A percentile compares a stretch with the other conserved stretches of the same genome.
Evolutionary conservation across 1,284 basidiomycete species (phyloP).

Genomic region (Ceratobasidium sp.): DNA sequence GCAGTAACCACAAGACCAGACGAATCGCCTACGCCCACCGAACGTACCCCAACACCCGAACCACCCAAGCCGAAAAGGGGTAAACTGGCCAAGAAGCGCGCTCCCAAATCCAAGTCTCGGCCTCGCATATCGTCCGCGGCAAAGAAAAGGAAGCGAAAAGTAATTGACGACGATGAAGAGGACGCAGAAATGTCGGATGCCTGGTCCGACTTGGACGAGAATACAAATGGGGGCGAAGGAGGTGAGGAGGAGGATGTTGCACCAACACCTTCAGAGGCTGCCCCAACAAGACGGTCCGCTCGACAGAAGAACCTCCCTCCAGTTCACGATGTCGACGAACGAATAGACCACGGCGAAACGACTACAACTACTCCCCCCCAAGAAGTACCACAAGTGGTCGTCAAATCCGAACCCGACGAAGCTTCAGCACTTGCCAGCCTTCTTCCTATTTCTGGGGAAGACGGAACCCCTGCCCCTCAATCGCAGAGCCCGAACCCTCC

Average conservation of each 20-base stretch:
- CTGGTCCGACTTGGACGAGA: slow-evolving; percentile 30
- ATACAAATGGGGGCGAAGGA: not conserved
- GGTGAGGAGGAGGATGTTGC: not conserved
- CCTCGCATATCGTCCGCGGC: slow-evolving; percentile 25
- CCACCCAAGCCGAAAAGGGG: slow-evolving; percentile 17
- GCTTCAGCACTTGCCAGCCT: slow-evolving; percentile 29
- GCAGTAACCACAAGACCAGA: slow-evolving; percentile 6
- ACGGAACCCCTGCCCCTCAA: slow-evolving; percentile 27
- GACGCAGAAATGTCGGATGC: slow-evolving; percentile 39
- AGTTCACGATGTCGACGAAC: slow-evolving; percentile 16
- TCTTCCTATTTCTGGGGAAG: slow-evolving; percentile 41
- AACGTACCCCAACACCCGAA: slow-evolving; percentile 15
- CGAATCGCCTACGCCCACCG: not conserved
- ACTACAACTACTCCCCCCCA: not conserved
- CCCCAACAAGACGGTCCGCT: slow-evolving; percentile 37
- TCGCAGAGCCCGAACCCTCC: slow-evolving; percentile 26
- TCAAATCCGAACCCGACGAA: slow-evolving; percentile 46
- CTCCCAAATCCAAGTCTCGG: slow-evolving; percentile 18
- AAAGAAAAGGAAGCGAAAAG: slow-evolving; percentile 32
- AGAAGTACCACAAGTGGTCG: not conserved
- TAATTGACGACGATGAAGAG: slow-evolving; percentile 20
- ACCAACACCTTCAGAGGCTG: slow-evolving; percentile 4
- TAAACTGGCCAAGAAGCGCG: slow-evolving; percentile 28
- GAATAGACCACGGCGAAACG: not conserved
- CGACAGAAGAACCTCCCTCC: slow-evolving; percentile 20